Percentiles rank a stretch among this genome's conserved stretches.
Conservation (phyloP, 441 rosid genomes). For the Adansonia rubrostipa region DNA sequence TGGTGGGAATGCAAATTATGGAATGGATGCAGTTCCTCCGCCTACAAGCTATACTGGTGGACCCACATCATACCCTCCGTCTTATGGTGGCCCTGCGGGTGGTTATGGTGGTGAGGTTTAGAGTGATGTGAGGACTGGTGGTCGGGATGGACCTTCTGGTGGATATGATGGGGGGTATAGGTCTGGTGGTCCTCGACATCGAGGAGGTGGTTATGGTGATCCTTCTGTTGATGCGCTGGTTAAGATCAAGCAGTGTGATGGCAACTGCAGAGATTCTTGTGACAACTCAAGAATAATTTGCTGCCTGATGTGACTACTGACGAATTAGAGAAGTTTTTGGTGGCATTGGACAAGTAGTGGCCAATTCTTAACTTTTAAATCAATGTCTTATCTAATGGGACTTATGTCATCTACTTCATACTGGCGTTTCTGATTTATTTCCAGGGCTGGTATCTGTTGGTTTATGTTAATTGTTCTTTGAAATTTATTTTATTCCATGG, state of each 20-base stretch:
- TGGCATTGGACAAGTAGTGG: constrained; percentile 91
- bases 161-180: constrained; percentile 55
- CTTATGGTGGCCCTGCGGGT: constrained; percentile 67
- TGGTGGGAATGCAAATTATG: constrained; percentile 39
- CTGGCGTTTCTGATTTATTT: background rate
- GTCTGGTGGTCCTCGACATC: constrained; percentile 58
- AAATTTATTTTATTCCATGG: background rate
- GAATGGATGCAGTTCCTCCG: constrained; percentile 63
- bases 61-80: constrained; percentile 63
- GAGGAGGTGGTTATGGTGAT: constrained; percentile 59
- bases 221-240: constrained; percentile 45
- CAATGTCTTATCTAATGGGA: background rate
- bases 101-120: constrained; percentile 60
- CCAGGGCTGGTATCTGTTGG: background rate
- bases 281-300: constrained; percentile 92
- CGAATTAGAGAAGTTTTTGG: constrained; percentile 87
- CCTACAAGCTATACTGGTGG: constrained; percentile 86
- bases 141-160: constrained; percentile 56
- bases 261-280: constrained; percentile 69
- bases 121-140: constrained; percentile 55
- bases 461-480: background rate
- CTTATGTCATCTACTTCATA: background rate
- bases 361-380: constrained; percentile 33
- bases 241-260: constrained; percentile 89
- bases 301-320: constrained; percentile 86